Evolutionary conservation across 2,329 filamentous ascomycete genomes (phyloP), one percentile per base, ranked within the genome.

Genomic region (Sporothrix brunneoviolacea): DNA sequence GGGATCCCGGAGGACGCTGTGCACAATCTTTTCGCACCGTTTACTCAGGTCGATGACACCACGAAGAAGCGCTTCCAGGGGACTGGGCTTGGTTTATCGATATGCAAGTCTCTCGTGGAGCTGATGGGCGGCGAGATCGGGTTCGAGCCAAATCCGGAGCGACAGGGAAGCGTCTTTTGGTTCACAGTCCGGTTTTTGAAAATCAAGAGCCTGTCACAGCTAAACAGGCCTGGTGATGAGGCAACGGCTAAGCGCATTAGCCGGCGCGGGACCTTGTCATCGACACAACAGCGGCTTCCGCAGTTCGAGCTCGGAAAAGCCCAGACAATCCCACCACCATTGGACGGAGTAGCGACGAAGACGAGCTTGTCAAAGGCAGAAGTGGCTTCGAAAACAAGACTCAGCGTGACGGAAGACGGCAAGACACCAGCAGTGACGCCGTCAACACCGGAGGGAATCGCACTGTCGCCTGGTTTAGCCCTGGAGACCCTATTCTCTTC

Each of bases 71-170:
- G 94, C 64, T 97, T 96, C 65, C 91, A 91, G 60, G 91, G 91
- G 60, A 96, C 91, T 8, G 91, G 91, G 59, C 79, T 97, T 12
- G 91, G 91, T 58, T 71, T 97, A 22, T 96, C 91, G 10, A 97
- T 97, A 63, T 96, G 91, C 30, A 93, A 95, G 71, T 82, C 90
- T 59, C 77, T 97, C 28, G 91, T 96, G 48, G 95, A 91, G 58
- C 77, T 97, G 52, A 96, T 97, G 91, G 88, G 91, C 55, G 91
- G 91, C 66, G 87, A 91, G 64, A 86, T 97, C 51, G 95, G 91
- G 89, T 91, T 96, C 33, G 88, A 88, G 62, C 52, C 74, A 70
- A 95, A 90, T 57, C 82, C 90, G 61, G 91, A 89, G 61, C 89
- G 88, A 55, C 84, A 88, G 62, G 91, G 91, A 58, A 96, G 91